Conservation (phyloP, 2,329 filamentous ascomycete species). For the Rasamsonia emersonii region DNA sequence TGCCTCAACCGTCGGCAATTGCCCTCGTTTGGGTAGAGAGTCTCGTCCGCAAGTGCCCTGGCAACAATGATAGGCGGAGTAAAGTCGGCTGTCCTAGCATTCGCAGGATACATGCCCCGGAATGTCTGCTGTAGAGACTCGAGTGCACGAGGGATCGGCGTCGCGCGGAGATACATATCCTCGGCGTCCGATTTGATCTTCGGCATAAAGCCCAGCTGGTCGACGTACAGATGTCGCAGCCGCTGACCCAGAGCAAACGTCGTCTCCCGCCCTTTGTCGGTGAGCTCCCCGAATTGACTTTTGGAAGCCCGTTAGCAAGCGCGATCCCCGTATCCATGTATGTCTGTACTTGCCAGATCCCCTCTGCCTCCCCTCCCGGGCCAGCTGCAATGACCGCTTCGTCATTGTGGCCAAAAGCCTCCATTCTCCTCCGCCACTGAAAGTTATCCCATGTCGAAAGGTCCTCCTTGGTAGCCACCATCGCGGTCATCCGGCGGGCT, state of each 20-base stretch:
- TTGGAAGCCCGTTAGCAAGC: conserved; percentile 8
- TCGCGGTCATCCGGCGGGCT: conserved; percentile 60
- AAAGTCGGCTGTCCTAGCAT: conserved; percentile 43
- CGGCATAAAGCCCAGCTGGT: conserved; percentile 66
- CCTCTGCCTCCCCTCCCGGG: conserved; percentile 20
- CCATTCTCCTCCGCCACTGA: conserved; percentile 62
- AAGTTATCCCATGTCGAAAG: conserved; percentile 49
- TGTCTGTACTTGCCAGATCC: conserved; percentile 58
- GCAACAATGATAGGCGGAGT: conserved; percentile 58
- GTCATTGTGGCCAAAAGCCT: conserved; percentile 60
- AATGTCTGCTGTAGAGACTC: conserved; percentile 71
- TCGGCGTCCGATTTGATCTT: conserved; percentile 46
- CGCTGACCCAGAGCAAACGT: conserved; percentile 61
- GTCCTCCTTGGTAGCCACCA: conserved; percentile 48
- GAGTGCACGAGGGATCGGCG: conserved; percentile 64
- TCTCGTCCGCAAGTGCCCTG: conserved; percentile 61
- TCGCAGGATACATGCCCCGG: conserved; percentile 62
- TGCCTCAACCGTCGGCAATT: conserved; percentile 65
- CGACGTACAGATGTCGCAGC: conserved; percentile 63
- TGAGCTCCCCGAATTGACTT: conserved; percentile 56
- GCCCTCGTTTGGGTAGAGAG: conserved; percentile 68
- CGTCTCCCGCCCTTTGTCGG: conserved; percentile 63
- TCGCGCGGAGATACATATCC: conserved; percentile 64
- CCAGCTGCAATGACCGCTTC: conserved; percentile 51
- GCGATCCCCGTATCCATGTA: not conserved